These are phyloP conservation scores for Penicillium paradoxum DNA, from an alignment of 495 filamentous ascomycete species.

Conservation along the genomic window DNA sequence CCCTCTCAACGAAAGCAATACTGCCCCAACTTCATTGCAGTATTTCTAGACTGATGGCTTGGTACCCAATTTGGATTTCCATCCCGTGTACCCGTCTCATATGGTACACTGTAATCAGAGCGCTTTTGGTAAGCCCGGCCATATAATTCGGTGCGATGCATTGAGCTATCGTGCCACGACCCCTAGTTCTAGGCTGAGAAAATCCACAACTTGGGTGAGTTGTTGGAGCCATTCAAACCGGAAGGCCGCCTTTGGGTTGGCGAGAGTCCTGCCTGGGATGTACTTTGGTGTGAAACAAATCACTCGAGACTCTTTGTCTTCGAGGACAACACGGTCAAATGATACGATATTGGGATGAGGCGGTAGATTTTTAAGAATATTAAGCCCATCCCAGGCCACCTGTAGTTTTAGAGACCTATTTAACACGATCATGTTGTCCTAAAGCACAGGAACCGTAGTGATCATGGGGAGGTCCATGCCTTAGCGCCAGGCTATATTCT, in stretches of 20 bases:
- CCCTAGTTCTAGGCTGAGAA: constrained; percentile 35
- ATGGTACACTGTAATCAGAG: constrained; percentile 21
- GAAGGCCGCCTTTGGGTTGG: constrained; percentile 22
- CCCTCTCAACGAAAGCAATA: constrained; percentile 25
- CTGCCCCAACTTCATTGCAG: constrained; percentile 19
- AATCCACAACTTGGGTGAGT: constrained; percentile 33
- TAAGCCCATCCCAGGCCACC: constrained; percentile 34
- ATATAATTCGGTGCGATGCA: constrained; percentile 14
- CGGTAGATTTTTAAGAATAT: constrained; percentile 30
- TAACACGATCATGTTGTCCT: too few species aligned
- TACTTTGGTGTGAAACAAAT: constrained; percentile 38
- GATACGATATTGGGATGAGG: constrained; percentile 31
- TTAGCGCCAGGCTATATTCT: too few species aligned
- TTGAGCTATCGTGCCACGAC: constrained; percentile 25
- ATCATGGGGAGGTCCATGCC: too few species aligned
- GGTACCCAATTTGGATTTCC: constrained; percentile 15
- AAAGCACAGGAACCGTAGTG: too few species aligned
- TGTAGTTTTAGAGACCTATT: constrained; percentile 13
- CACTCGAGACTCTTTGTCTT: constrained; percentile 24
- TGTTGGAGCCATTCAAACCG: constrained; percentile 36
- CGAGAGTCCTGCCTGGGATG: constrained; percentile 28
- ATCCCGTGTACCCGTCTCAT: constrained; percentile 14
- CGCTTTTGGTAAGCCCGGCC: constrained; percentile 16
- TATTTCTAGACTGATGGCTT: constrained; percentile 12
- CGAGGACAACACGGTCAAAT: constrained; percentile 33